A percentile compares a stretch with the other conserved stretches of the same genome.
Conservation (phyloP, 2,329 filamentous ascomycete species). For the Aspergillus floridensis region DNA sequence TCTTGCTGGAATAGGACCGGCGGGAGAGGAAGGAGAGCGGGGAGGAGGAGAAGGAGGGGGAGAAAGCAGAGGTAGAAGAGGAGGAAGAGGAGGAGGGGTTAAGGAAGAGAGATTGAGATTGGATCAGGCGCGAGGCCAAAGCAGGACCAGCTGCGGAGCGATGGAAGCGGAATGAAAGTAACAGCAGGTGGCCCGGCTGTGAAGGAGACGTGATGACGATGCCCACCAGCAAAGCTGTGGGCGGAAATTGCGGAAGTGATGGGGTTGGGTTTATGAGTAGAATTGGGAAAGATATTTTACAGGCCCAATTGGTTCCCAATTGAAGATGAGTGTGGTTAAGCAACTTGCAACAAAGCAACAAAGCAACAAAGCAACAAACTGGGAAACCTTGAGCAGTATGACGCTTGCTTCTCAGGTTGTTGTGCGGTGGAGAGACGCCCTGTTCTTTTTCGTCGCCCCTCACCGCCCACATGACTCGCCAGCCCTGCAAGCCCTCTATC, state of each 20-base stretch:
- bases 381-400: background rate
- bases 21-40: conserved; percentile 31
- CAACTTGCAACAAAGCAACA: no score
- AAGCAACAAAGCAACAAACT: background rate
- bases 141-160: conserved; percentile 67
- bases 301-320: background rate
- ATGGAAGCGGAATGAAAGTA: conserved; percentile 56
- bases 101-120: conserved; percentile 15
- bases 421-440: background rate
- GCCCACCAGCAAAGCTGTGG: conserved; percentile 12
- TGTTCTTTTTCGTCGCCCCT: background rate
- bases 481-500: background rate
- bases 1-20: conserved; percentile 56
- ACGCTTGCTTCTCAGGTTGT: conserved; percentile 2
- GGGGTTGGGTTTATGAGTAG: background rate
- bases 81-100: conserved; percentile 47
- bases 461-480: conserved; percentile 14
- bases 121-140: conserved; percentile 29
- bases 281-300: background rate
- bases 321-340: background rate
- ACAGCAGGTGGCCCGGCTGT: conserved; percentile 35
- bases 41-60: conserved; percentile 25
- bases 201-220: conserved; percentile 15
- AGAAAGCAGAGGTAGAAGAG: conserved; percentile 51
- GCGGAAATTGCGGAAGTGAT: background rate